Percentiles rank a stretch among this genome's conserved stretches.
These are phyloP conservation scores for Coniferiporia sulphurascens DNA, from an alignment of 1,284 basidiomycete species.

Conservation along the genomic window DNA sequence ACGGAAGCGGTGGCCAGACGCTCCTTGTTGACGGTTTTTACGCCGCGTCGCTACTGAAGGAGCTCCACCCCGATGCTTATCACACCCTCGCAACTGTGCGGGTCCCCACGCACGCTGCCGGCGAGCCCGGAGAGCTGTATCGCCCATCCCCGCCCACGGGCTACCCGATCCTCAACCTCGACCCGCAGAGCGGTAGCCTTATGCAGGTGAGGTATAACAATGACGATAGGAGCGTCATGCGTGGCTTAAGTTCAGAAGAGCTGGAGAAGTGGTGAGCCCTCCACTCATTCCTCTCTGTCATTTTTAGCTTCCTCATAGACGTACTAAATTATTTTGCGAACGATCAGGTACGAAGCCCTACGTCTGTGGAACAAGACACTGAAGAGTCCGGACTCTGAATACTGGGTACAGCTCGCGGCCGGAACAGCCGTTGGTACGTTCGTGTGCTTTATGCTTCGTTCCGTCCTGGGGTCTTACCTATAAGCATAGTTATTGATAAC, in stretches of 20 bases:
- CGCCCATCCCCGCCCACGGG: constrained; percentile 54
- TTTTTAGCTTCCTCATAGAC: background rate
- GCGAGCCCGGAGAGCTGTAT: constrained; percentile 64
- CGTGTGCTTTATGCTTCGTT: background rate
- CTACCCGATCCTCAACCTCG: constrained; percentile 70
- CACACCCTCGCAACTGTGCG: constrained; percentile 63
- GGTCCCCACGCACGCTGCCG: constrained; percentile 86
- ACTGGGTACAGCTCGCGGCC: constrained; percentile 84
- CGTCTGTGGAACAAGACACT: constrained; percentile 74
- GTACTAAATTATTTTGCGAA: background rate
- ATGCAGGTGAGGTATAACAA: constrained; percentile 91
- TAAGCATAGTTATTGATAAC: constrained; percentile 77
- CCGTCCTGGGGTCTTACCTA: constrained; percentile 1
- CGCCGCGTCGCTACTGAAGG: constrained; percentile 74
- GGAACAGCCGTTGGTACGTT: constrained; percentile 81
- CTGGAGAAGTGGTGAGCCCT: constrained; percentile 65
- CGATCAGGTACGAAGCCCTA: constrained; percentile 75
- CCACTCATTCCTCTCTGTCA: background rate
- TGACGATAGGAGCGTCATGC: constrained; percentile 85
- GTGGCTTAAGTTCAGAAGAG: constrained; percentile 47
- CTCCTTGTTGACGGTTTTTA: constrained; percentile 95
- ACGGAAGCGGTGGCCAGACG: constrained; percentile 81
- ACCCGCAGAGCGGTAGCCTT: constrained; percentile 56
- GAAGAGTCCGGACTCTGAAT: constrained; percentile 79
- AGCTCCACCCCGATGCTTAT: constrained; percentile 73